Evolutionary conservation across 1,139 yeast genomes (phyloP), one percentile per base, ranked within the genome.

Genomic region (Eremothecium sinecaudum): DNA sequence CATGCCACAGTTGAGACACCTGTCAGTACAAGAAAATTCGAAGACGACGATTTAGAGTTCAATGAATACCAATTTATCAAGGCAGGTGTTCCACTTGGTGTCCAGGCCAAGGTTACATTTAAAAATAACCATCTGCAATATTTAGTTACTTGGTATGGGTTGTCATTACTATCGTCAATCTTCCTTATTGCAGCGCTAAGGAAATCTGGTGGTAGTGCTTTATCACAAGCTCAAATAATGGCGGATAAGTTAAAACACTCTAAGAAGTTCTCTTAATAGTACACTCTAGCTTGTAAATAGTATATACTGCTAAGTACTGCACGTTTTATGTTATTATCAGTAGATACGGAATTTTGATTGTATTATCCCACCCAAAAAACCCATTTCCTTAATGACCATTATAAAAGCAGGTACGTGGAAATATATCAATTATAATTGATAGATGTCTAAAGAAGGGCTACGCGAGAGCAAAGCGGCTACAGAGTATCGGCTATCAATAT

Each of bases 131-230:
- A 90, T 56, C 63, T 87, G 58, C 95, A 90, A 58, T 90, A 90
- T 56, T 64, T 90, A 50, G 73, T 84, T 15, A 90, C 99, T 0
- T 90, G 99, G 99, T 90, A 83, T 56, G 94, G 94, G 0, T 70
- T 86, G 27, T 75, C 86, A 1, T 49, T 79, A 25, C 71, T 81
- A 24, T 79, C 94, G 31, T 52, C 86, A 0, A 73, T 77, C 21
- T 68, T 82, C 54, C 65, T 87, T 16, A 57, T 73, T 35, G 58
- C 70, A 21, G 75, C 82, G 8, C 53, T 79, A 41, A 70, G 60
- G 48, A 74, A 71, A 55, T 42, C 35, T 38, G 49, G 49, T 26
- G 52, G 73, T 53, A 55, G 52, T 53, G 47, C 58, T 46, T 37
- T 68, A 46, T 47, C 73, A 59, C 59, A 47, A 32, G 43, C 46